Conservation (phyloP, 768 basidiomycete species). For the Pleurotus platypus region DNA sequence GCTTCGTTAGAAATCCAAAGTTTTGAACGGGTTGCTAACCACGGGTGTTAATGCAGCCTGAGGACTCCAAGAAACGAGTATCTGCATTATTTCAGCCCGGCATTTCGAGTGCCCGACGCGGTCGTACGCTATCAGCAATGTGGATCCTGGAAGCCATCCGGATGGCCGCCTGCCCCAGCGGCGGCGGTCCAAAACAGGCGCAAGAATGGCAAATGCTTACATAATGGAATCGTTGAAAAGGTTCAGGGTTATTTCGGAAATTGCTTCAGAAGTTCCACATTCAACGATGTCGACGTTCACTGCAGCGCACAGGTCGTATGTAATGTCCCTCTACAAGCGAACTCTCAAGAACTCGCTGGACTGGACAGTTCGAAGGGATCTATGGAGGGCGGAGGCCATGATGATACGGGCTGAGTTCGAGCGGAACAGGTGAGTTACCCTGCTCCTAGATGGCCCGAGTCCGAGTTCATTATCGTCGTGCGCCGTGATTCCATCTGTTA, state of each 20-base stretch:
- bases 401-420: slow-evolving; percentile 92
- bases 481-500: not conserved
- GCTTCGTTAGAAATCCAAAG: no score
- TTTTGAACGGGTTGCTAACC: no score
- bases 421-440: slow-evolving; percentile 68
- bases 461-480: slow-evolving; percentile 4
- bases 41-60: no score
- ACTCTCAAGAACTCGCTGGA: slow-evolving; percentile 83
- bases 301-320: slow-evolving; percentile 74
- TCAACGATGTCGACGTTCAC: slow-evolving; percentile 58
- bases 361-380: slow-evolving; percentile 83
- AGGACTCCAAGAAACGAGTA: no score
- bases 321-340: slow-evolving; percentile 89
- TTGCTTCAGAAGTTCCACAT: slow-evolving; percentile 15
- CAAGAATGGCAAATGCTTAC: not conserved
- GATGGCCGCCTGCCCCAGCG: no score
- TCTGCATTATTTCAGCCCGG: no score
- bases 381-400: slow-evolving; percentile 84
- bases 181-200: no score
- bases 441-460: not conserved
- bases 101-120: no score
- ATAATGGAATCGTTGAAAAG: slow-evolving; percentile 1
- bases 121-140: no score
- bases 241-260: slow-evolving; percentile 1
- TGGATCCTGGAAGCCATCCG: no score